phyloP scores from a whole-genome alignment of 2,329 filamentous ascomycete species.

The Pseudocercospora ulei region DNA sequence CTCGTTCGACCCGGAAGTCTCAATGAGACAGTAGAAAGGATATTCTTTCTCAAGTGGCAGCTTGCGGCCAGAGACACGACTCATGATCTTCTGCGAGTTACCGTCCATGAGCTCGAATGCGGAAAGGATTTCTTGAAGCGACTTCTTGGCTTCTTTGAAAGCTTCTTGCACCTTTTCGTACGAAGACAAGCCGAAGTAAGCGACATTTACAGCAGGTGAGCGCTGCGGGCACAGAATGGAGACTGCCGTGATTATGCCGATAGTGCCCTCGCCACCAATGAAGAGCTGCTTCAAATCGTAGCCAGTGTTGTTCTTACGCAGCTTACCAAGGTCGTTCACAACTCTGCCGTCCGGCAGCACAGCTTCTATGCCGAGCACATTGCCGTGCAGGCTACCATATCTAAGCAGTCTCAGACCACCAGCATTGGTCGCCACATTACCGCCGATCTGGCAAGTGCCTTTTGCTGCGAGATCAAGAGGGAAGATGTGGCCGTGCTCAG shows the following conservation, averaged over 20 bases:
- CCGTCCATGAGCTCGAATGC: constrained; percentile 97
- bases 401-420: constrained; percentile 80
- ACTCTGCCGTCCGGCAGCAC: constrained; percentile 90
- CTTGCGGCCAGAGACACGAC: constrained; percentile 63
- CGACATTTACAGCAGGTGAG: constrained; percentile 82
- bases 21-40: constrained; percentile 92
- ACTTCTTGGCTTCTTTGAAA: constrained; percentile 78
- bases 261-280: constrained; percentile 88
- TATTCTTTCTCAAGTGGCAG: constrained; percentile 72
- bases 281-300: constrained; percentile 97
- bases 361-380: constrained; percentile 80
- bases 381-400: constrained; percentile 91
- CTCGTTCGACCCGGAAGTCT: constrained; percentile 87
- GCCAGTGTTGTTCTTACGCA: constrained; percentile 97
- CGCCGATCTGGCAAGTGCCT: constrained; percentile 90
- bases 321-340: constrained; percentile 72
- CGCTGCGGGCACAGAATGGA: constrained; percentile 83
- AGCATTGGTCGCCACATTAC: constrained; percentile 92
- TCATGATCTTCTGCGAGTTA: constrained; percentile 67
- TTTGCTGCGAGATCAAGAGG: constrained; percentile 96
- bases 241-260: constrained; percentile 85
- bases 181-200: constrained; percentile 81
- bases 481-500: constrained; percentile 77
- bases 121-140: constrained; percentile 89
- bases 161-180: constrained; percentile 81